Evolutionary conservation across 2,329 filamentous ascomycete genomes (phyloP).

Genomic region (Trichoderma brevicompactum): DNA sequence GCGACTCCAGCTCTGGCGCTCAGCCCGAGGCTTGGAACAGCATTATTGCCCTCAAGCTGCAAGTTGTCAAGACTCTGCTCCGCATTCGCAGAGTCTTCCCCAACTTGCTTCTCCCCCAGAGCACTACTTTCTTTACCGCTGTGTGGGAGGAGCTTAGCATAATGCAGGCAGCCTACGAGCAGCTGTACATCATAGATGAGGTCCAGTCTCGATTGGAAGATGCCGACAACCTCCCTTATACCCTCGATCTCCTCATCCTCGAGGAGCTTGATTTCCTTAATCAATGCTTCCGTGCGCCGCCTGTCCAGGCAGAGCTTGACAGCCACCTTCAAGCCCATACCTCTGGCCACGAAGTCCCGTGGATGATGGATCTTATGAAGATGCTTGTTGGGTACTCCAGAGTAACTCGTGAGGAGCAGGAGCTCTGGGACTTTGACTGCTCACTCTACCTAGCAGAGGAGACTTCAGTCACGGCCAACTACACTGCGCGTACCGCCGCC

Average conservation of each 20-base stretch:
- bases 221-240: constrained; percentile 89
- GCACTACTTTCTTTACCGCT: constrained; percentile 78
- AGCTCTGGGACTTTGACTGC: constrained; percentile 94
- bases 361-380: constrained; percentile 87
- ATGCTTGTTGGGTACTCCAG: constrained; percentile 84
- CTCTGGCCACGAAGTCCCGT: constrained; percentile 67
- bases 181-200: constrained; percentile 84
- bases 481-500: constrained; percentile 90
- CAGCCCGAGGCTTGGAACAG: constrained; percentile 77
- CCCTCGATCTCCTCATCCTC: constrained; percentile 87
- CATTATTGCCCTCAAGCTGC: constrained; percentile 83
- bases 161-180: constrained; percentile 73
- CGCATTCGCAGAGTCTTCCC: constrained; percentile 86
- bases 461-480: constrained; percentile 92
- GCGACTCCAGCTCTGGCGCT: constrained; percentile 49
- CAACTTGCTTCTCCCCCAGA: constrained; percentile 79
- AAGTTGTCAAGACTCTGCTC: constrained; percentile 92
- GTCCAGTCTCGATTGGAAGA: constrained; percentile 88
- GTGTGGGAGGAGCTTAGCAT: constrained; percentile 86
- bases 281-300: constrained; percentile 83
- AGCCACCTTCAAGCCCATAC: constrained; percentile 69
- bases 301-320: constrained; percentile 87
- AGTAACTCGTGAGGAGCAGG: constrained; percentile 90
- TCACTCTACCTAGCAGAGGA: constrained; percentile 96
- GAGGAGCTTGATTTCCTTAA: constrained; percentile 97